phyloP scores from a whole-genome alignment of 805 yeast genomes.

The Trichomonascus vanleenenianus region DNA sequence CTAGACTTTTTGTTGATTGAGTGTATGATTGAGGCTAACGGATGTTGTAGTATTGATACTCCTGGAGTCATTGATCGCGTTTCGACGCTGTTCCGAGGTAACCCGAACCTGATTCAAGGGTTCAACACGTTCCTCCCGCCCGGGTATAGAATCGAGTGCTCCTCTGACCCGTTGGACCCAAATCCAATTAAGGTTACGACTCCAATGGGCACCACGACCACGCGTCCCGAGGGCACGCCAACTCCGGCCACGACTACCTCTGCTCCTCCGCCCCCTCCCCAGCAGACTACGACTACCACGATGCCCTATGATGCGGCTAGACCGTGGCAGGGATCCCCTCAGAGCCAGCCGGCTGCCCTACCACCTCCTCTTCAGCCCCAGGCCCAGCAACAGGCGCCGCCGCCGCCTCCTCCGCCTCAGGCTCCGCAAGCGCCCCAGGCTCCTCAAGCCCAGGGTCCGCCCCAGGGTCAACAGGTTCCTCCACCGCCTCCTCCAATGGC shows the following conservation, averaged over 20 bases:
- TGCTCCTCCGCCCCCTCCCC: conserved; percentile 4
- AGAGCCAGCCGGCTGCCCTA: conserved; percentile 1
- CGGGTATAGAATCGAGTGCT: conserved; percentile 89
- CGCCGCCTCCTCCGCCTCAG: conserved; percentile 1
- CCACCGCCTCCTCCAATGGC: conserved; percentile 7
- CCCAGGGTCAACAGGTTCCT: conserved; percentile 12
- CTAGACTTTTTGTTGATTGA: no score
- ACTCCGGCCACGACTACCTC: conserved; percentile 11
- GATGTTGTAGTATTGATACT: conserved; percentile 58
- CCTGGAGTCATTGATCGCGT: conserved; percentile 98
- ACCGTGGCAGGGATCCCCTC: conserved; percentile 11
- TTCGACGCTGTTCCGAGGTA: conserved; percentile 83
- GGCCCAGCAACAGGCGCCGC: conserved; percentile 3
- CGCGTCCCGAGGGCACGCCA: conserved; percentile 45
- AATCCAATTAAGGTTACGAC: conserved; percentile 91
- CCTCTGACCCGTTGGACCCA: conserved; percentile 80
- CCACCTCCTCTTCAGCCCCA: conserved; percentile 8
- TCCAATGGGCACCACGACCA: conserved; percentile 79
- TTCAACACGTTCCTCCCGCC: conserved; percentile 97
- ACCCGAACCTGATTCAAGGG: conserved; percentile 88
- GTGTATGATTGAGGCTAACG: conserved; percentile 1
- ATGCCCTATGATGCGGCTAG: conserved; percentile 11
- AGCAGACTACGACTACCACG: conserved; percentile 5
- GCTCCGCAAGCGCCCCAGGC: no score
- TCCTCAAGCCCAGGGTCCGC: conserved; percentile 1